Conservation (phyloP, 192 early-diverging fungal genomes). For the Paraglomus brasilianum region DNA sequence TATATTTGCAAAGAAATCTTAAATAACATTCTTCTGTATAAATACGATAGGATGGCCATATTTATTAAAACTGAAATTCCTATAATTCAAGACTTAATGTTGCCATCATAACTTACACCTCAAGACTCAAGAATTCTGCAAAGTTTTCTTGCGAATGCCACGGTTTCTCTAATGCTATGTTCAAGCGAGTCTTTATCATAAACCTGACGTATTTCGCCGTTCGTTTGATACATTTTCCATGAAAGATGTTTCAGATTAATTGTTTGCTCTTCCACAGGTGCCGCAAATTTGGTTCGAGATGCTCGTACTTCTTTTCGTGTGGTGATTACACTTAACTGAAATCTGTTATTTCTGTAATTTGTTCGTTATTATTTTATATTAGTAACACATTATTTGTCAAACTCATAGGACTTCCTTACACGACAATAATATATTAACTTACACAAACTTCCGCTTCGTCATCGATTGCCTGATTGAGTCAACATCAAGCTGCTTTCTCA, state of each 20-base stretch:
- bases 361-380: background rate
- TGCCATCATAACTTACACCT: too few species aligned
- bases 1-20: too few species aligned
- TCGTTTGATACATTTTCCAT: conserved; percentile 21
- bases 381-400: too few species aligned
- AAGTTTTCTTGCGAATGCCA: conserved; percentile 16
- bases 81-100: too few species aligned
- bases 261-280: background rate
- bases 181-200: conserved; percentile 12
- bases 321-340: background rate
- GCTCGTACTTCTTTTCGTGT: conserved; percentile 1
- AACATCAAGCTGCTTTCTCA: background rate
- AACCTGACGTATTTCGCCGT: background rate
- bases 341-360: conserved; percentile 2
- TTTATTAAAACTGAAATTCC: too few species aligned
- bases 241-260: background rate
- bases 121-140: too few species aligned
- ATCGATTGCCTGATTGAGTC: conserved; percentile 5
- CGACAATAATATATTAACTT: background rate
- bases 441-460: background rate
- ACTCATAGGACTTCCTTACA: too few species aligned
- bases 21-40: too few species aligned
- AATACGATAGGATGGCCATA: too few species aligned
- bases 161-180: background rate
- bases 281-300: too few species aligned